phyloP scores from a whole-genome alignment of 2,329 filamentous ascomycete genomes.

The Aureobasidium sp. region DNA sequence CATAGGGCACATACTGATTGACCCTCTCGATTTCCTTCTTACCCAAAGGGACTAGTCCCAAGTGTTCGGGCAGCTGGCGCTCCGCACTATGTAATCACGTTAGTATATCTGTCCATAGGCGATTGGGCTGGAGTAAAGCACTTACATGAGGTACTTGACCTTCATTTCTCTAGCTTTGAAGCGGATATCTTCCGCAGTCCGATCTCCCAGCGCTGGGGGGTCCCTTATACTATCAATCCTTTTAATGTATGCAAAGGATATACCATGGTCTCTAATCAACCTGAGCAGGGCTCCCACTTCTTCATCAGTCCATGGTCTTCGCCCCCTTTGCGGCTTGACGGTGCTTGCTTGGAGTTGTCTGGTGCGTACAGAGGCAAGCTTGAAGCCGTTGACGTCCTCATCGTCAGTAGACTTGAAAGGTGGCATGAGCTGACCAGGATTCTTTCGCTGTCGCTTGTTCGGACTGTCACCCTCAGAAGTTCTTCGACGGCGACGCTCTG shows the following conservation, averaged over 20 bases:
- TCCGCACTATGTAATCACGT: constrained; percentile 20
- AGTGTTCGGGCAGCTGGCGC: constrained; percentile 35
- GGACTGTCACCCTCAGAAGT: not conserved
- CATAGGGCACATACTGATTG: constrained; percentile 17
- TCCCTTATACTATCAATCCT: constrained; percentile 24
- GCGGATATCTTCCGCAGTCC: constrained; percentile 42
- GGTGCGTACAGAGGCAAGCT: not conserved
- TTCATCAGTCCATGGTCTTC: constrained; percentile 28
- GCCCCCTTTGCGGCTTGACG: constrained; percentile 24
- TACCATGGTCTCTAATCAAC: constrained; percentile 36
- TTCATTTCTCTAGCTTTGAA: constrained; percentile 47
- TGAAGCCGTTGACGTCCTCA: constrained; percentile 13
- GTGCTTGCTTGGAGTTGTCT: constrained; percentile 25
- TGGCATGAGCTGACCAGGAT: constrained; percentile 26
- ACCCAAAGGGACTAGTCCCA: constrained; percentile 35
- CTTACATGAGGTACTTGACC: constrained; percentile 36
- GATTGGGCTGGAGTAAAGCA: constrained; percentile 17
- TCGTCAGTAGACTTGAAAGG: constrained; percentile 20
- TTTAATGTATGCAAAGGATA: constrained; percentile 41
- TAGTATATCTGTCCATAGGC: not conserved
- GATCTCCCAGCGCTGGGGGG: constrained; percentile 15
- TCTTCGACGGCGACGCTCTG: not conserved
- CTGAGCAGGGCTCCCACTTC: constrained; percentile 38
- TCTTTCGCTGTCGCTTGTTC: constrained; percentile 23
- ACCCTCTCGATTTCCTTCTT: constrained; percentile 32